A percentile compares a stretch with the other conserved stretches of the same genome.
Conservation (phyloP, 2,329 filamentous ascomycete genomes). For the Huntiella decipiens region DNA sequence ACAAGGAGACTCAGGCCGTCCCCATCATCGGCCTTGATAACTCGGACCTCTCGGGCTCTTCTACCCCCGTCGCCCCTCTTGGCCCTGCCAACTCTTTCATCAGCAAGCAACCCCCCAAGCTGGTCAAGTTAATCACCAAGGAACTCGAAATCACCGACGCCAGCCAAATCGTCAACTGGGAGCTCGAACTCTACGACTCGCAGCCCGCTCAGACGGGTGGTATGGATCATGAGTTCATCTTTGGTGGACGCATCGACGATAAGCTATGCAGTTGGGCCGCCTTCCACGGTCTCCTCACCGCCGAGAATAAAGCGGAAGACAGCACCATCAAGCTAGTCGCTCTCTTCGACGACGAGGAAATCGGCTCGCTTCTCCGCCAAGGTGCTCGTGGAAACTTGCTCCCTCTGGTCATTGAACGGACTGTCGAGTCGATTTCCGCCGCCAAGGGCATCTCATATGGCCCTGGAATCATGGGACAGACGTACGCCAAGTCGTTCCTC, state of each 20-base stretch:
- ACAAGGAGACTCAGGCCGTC: slow-evolving; percentile 82
- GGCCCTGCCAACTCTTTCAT: slow-evolving; percentile 54
- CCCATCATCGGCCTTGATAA: slow-evolving; percentile 83
- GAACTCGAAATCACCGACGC: slow-evolving; percentile 52
- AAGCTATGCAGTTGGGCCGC: slow-evolving; percentile 94
- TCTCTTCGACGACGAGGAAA: slow-evolving; percentile 96
- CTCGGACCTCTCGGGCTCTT: slow-evolving; percentile 29
- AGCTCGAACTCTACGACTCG: slow-evolving; percentile 82
- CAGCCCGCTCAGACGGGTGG: slow-evolving; percentile 73
- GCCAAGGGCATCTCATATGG: slow-evolving; percentile 24
- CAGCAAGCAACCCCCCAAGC: slow-evolving; percentile 62
- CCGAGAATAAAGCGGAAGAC: slow-evolving; percentile 34
- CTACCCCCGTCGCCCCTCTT: slow-evolving; percentile 20
- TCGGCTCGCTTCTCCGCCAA: slow-evolving; percentile 76
- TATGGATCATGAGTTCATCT: slow-evolving; percentile 83
- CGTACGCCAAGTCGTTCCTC: slow-evolving; percentile 81
- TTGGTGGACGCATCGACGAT: slow-evolving; percentile 87
- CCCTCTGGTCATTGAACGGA: slow-evolving; percentile 59
- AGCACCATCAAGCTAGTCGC: slow-evolving; percentile 73
- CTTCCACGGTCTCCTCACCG: slow-evolving; percentile 60
- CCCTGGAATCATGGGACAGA: slow-evolving; percentile 52
- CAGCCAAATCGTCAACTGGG: slow-evolving; percentile 77
- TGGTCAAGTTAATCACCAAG: slow-evolving; percentile 65
- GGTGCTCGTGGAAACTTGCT: slow-evolving; percentile 83
- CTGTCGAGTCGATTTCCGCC: slow-evolving; percentile 48